Conservation (phyloP, 2,329 filamentous ascomycete species). For the Neonectria faginata region DNA sequence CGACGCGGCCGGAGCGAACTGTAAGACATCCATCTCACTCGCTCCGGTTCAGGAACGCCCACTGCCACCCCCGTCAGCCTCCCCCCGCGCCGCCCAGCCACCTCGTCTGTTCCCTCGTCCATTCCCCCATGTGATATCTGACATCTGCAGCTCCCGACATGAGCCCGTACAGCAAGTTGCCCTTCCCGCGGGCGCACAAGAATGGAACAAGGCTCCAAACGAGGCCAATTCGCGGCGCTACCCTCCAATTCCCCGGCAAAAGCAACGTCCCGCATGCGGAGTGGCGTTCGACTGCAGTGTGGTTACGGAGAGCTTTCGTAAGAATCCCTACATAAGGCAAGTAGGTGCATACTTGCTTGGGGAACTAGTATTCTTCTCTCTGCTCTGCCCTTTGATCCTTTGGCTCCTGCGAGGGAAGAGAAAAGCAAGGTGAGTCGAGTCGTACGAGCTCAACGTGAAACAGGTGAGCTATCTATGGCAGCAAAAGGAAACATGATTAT, state of each 20-base stretch:
- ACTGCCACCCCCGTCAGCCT: slow-evolving; percentile 11
- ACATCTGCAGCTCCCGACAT: slow-evolving; percentile 39
- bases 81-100: slow-evolving; percentile 23
- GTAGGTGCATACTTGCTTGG: neutral
- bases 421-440: slow-evolving; percentile 22
- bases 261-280: slow-evolving; percentile 19
- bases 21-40: slow-evolving; percentile 16
- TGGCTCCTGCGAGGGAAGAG: slow-evolving; percentile 19
- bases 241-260: slow-evolving; percentile 18
- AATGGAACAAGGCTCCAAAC: slow-evolving; percentile 23
- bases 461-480: slow-evolving; percentile 1
- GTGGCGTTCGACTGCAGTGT: slow-evolving; percentile 16
- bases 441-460: slow-evolving; percentile 14
- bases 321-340: neutral
- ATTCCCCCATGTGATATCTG: slow-evolving; percentile 43
- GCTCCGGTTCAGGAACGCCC: slow-evolving; percentile 7
- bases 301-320: neutral
- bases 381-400: neutral
- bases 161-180: neutral
- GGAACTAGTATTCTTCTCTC: neutral
- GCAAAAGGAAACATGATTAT: slow-evolving; percentile 1
- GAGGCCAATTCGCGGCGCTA: slow-evolving; percentile 12
- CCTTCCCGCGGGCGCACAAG: slow-evolving; percentile 18
- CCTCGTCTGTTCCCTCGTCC: neutral
- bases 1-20: neutral